phyloP scores from a whole-genome alignment of 345 rosid species.

The Rhizophora apiculata region DNA sequence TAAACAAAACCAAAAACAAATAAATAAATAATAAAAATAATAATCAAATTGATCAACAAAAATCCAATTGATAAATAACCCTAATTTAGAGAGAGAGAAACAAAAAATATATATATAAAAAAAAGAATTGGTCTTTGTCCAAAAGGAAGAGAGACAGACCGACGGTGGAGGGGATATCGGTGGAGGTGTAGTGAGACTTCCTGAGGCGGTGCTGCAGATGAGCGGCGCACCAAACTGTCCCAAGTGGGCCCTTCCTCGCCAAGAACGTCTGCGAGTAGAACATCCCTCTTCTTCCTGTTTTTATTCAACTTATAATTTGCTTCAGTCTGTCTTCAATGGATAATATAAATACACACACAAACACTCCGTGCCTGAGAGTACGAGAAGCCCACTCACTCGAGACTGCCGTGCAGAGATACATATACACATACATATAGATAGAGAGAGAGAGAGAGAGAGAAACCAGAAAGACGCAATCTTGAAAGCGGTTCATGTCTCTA shows the following conservation, averaged over 20 bases:
- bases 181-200: constrained; percentile 75
- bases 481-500: no score
- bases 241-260: constrained; percentile 71
- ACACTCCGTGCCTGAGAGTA: no score
- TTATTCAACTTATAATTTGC: neutral
- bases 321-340: no score
- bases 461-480: no score
- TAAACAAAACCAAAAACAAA: neutral
- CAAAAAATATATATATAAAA: neutral
- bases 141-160: constrained; percentile 38
- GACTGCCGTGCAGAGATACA: no score
- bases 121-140: neutral
- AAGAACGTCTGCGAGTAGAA: constrained; percentile 74
- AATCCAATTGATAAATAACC: neutral
- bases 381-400: no score
- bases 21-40: neutral
- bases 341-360: no score
- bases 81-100: neutral
- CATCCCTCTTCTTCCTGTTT: constrained; percentile 32
- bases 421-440: no score
- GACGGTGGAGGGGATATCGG: constrained; percentile 63
- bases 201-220: constrained; percentile 74
- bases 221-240: constrained; percentile 88
- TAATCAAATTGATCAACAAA: neutral
- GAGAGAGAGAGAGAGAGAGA: no score